Percentiles rank a stretch among this genome's conserved stretches.
These are phyloP conservation scores for Pseudonitzschia multiseries DNA, from an alignment of 108 stramenopile genomes.

Conservation along the genomic window DNA sequence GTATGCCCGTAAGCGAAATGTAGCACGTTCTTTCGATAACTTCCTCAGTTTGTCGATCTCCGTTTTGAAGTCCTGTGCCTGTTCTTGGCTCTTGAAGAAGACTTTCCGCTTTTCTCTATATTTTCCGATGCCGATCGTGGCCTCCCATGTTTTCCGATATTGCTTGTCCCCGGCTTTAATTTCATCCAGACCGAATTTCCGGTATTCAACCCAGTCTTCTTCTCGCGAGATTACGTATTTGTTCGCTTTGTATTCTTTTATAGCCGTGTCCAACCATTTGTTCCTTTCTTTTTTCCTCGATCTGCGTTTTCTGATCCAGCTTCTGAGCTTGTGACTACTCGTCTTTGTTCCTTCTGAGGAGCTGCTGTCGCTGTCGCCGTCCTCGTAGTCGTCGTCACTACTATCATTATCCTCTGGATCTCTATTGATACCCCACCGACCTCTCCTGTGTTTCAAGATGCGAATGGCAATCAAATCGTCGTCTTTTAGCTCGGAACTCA, in stretches of 20 bases:
- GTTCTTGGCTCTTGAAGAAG: conserved; percentile 11
- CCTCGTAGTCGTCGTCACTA: conserved; percentile 18
- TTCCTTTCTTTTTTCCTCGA: neutral
- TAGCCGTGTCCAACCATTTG: neutral
- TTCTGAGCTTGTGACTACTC: no score
- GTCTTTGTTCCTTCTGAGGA: neutral
- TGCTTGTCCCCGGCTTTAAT: conserved; percentile 22
- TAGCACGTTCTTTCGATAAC: conserved; percentile 26
- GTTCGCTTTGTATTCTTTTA: neutral
- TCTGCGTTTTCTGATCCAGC: neutral
- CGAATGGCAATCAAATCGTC: conserved; percentile 30
- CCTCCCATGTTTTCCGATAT: conserved; percentile 22
- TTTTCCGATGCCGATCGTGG: conserved; percentile 26
- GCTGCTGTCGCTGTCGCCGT: neutral
- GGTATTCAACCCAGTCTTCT: conserved; percentile 34
- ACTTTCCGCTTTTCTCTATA: conserved; percentile 32
- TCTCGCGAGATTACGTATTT: neutral
- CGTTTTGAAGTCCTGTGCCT: conserved; percentile 24
- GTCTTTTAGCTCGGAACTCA: conserved; percentile 29
- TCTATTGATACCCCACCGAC: conserved; percentile 19
- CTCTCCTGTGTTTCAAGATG: conserved; percentile 27
- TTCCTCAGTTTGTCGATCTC: conserved; percentile 14
- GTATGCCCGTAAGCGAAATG: conserved; percentile 9
- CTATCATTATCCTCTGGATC: conserved; percentile 17
- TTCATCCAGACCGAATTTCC: conserved; percentile 31